Conservation (phyloP, 2,329 filamentous ascomycete genomes). For the Zymoseptoria crescenta region DNA sequence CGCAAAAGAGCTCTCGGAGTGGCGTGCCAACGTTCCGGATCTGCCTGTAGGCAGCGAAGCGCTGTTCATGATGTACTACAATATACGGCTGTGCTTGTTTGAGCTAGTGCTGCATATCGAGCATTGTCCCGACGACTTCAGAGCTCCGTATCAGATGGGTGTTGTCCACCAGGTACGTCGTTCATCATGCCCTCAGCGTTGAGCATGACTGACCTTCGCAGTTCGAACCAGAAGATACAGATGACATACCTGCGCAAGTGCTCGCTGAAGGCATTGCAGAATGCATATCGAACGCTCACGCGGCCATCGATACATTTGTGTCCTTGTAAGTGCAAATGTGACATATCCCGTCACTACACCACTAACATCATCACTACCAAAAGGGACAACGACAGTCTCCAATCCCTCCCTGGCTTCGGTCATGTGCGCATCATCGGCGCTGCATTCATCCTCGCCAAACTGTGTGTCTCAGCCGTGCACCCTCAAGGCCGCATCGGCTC, state of each 20-base stretch:
- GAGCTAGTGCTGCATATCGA: constrained; percentile 65
- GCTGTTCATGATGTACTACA: constrained; percentile 55
- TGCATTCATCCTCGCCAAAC: constrained; percentile 64
- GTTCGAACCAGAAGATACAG: constrained; percentile 19
- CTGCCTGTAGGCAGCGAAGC: constrained; percentile 40
- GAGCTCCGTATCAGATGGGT: constrained; percentile 39
- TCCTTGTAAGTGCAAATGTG: constrained; percentile 35
- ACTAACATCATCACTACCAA: background rate
- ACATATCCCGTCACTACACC: background rate
- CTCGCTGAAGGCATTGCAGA: constrained; percentile 60
- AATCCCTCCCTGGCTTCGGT: constrained; percentile 61
- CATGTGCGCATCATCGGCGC: constrained; percentile 66
- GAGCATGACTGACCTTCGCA: background rate
- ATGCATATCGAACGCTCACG: constrained; percentile 60
- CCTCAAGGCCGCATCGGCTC: constrained; percentile 60
- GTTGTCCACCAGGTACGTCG: constrained; percentile 35
- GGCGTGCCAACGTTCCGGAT: constrained; percentile 45
- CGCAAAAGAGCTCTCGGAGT: constrained; percentile 56
- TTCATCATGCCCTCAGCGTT: background rate
- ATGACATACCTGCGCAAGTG: constrained; percentile 40
- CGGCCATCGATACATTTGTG: constrained; percentile 58
- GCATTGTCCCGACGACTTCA: constrained; percentile 48
- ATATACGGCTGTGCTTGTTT: constrained; percentile 65
- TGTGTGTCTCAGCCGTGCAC: constrained; percentile 59
- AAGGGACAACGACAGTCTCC: constrained; percentile 47